These are phyloP conservation scores for Pinus tabuliformis DNA, from an alignment of 75 land plant genomes.

Conservation along the genomic window DNA sequence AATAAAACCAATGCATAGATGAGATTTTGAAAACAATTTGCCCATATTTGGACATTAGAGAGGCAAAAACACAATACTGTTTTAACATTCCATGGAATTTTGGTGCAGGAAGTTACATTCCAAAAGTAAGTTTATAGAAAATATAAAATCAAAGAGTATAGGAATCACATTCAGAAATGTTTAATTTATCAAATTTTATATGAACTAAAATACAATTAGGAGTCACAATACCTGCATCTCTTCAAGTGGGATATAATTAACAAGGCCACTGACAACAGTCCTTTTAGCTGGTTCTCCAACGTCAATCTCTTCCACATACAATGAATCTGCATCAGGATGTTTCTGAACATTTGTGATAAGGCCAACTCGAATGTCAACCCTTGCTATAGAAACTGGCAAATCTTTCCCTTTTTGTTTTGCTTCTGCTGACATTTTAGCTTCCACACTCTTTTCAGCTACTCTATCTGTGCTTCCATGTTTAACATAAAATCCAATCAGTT, in stretches of 20 bases:
- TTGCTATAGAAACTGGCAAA: constrained; percentile 54
- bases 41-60: neutral
- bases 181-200: neutral
- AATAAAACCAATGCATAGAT: no score
- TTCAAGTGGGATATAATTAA: constrained; percentile 87
- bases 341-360: constrained; percentile 70
- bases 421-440: constrained; percentile 25
- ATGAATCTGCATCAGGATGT: constrained; percentile 96
- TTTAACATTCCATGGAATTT: no score
- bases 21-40: neutral
- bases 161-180: neutral
- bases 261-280: constrained; percentile 96
- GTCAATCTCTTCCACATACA: constrained; percentile 98
- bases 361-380: constrained; percentile 92
- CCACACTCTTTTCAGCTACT: constrained; percentile 16
- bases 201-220: neutral
- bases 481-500: neutral
- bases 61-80: no score
- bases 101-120: no score
- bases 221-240: constrained; percentile 76
- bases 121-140: no score
- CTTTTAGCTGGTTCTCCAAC: constrained; percentile 78
- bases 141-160: no score
- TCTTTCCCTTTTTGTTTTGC: constrained; percentile 40
- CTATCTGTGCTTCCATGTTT: constrained; percentile 15